Evolutionary conservation across 106 monocot genomes (phyloP).

Genomic region (Dactylorhiza incarnata): DNA sequence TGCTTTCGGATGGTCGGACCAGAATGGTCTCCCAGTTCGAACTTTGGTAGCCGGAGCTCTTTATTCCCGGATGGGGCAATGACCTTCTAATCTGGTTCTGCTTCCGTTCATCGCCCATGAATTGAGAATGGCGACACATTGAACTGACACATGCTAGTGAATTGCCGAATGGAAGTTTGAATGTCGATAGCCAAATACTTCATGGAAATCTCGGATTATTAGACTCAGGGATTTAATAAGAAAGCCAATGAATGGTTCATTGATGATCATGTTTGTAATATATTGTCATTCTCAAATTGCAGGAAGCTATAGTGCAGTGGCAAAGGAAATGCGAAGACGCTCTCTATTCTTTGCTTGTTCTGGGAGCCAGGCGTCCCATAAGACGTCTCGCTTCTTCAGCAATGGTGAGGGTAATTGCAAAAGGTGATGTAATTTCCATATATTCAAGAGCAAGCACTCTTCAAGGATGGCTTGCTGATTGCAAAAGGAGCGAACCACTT

Average conservation of each 20-base stretch:
- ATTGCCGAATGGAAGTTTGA: not conserved
- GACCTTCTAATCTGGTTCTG: not conserved
- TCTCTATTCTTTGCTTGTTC: constrained; percentile 65
- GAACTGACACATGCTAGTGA: not conserved
- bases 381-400: constrained; percentile 74
- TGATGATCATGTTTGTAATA: not conserved
- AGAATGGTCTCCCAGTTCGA: not conserved
- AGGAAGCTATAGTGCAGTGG: constrained; percentile 79
- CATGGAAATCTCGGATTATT: not conserved
- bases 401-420: constrained; percentile 76
- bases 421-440: constrained; percentile 83
- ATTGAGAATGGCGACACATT: not conserved
- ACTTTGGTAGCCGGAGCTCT: not conserved
- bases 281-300: constrained; percentile 6
- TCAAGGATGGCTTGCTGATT: constrained; percentile 90
- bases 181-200: not conserved
- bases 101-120: not conserved
- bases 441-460: constrained; percentile 88
- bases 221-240: not conserved
- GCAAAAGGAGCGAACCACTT: constrained; percentile 66
- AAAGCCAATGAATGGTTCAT: not conserved
- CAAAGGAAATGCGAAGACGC: constrained; percentile 99
- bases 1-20: not conserved
- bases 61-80: too few species aligned
- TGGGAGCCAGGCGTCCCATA: constrained; percentile 76